phyloP scores from a whole-genome alignment of 352 stramenopile genomes.

The Pythium myriotylum region DNA sequence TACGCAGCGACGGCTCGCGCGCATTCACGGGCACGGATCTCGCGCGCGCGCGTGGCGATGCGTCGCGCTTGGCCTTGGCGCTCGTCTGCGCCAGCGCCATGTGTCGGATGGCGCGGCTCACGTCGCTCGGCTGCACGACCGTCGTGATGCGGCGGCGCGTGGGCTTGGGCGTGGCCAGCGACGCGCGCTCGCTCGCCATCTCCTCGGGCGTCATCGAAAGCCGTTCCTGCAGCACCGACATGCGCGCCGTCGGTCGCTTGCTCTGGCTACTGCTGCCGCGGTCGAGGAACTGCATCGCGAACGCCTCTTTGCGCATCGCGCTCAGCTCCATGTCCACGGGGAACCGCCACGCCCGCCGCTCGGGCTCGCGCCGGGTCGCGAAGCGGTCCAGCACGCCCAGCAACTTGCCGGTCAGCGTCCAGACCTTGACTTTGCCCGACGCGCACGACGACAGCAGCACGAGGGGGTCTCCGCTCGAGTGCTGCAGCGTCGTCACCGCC shows the following conservation, averaged over 20 bases:
- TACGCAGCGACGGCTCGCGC: constrained; percentile 18
- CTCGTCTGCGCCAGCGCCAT: constrained; percentile 8
- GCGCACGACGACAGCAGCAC: constrained; percentile 53
- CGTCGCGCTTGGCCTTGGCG: background rate
- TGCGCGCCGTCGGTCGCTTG: constrained; percentile 28
- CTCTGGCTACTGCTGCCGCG: constrained; percentile 17
- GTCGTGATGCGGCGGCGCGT: constrained; percentile 15
- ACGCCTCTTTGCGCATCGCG: constrained; percentile 33
- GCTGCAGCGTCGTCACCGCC: constrained; percentile 41
- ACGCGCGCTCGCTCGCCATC: constrained; percentile 24
- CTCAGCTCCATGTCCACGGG: constrained; percentile 55
- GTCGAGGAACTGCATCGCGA: constrained; percentile 47
- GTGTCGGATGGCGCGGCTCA: constrained; percentile 12
- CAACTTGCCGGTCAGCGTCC: constrained; percentile 42
- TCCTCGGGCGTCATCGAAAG: constrained; percentile 46
- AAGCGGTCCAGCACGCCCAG: constrained; percentile 68
- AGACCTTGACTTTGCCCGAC: constrained; percentile 65
- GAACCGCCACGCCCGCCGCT: constrained; percentile 54
- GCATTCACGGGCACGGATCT: background rate
- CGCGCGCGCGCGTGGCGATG: background rate
- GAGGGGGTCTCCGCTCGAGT: constrained; percentile 35
- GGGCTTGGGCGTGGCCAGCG: constrained; percentile 8
- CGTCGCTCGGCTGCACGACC: constrained; percentile 6
- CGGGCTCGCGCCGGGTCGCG: constrained; percentile 54
- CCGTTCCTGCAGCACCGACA: constrained; percentile 53